Percentiles rank a stretch among this genome's conserved stretches.
These are phyloP conservation scores for Starmerella bombi DNA, from an alignment of 805 yeast species.

Conservation along the genomic window DNA sequence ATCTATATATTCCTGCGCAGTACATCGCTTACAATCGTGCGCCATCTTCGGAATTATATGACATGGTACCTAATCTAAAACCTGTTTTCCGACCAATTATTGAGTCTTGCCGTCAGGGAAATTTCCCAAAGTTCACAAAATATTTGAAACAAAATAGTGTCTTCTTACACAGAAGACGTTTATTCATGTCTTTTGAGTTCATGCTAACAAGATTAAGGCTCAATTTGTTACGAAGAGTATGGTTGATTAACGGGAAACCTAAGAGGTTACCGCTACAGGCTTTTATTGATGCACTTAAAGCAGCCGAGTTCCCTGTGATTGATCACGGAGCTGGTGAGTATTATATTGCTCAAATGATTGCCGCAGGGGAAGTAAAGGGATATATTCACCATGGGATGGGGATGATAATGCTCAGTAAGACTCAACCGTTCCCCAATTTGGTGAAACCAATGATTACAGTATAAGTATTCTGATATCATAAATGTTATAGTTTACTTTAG, in stretches of 20 bases:
- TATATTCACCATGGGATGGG: slow-evolving; percentile 16
- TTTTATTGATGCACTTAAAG: slow-evolving; percentile 8
- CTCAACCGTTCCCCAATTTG: slow-evolving; percentile 19
- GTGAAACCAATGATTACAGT: background rate
- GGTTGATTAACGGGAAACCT: slow-evolving; percentile 12
- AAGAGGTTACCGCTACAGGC: slow-evolving; percentile 11
- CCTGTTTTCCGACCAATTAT: slow-evolving; percentile 13
- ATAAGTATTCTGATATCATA: background rate
- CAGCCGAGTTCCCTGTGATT: slow-evolving; percentile 3
- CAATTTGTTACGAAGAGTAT: slow-evolving; percentile 13
- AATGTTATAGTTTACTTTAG: background rate
- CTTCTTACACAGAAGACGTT: slow-evolving; percentile 7
- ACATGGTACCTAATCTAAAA: slow-evolving; percentile 8
- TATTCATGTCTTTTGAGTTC: slow-evolving; percentile 14
- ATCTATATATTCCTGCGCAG: slow-evolving; percentile 16
- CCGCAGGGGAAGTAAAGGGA: slow-evolving; percentile 19
- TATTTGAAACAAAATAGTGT: slow-evolving; percentile 3
- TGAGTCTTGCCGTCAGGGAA: slow-evolving; percentile 10
- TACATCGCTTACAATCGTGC: slow-evolving; percentile 4
- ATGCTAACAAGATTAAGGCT: slow-evolving; percentile 10
- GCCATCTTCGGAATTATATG: slow-evolving; percentile 16
- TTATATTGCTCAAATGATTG: slow-evolving; percentile 15
- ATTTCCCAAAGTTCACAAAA: slow-evolving; percentile 3
- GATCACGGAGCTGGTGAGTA: slow-evolving; percentile 15
- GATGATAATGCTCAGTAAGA: slow-evolving; percentile 17